Conservation (phyloP, 345 rosid genomes). For the Theobroma cacao region DNA sequence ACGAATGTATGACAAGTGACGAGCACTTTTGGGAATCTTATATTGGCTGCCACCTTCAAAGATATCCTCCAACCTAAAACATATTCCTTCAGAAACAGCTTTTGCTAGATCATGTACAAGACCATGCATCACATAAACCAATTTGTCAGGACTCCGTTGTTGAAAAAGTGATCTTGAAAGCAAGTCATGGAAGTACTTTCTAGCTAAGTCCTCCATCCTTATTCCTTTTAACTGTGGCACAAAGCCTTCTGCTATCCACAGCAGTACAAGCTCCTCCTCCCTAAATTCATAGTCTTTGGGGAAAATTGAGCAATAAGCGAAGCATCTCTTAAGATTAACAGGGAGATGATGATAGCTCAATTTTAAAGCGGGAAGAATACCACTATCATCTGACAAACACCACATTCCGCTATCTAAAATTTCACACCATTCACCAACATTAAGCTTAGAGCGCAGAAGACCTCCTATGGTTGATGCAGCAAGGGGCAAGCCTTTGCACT, state of each 20-base stretch:
- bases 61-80: conserved; percentile 1
- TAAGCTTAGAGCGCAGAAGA: background rate
- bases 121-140: background rate
- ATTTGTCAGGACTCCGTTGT: background rate
- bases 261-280: background rate
- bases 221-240: background rate
- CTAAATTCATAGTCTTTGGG: conserved; percentile 14
- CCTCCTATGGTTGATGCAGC: conserved; percentile 14
- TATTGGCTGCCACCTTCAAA: background rate
- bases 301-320: conserved; percentile 24
- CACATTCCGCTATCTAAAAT: conserved; percentile 3
- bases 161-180: conserved; percentile 13
- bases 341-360: conserved; percentile 25
- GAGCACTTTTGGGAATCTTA: background rate
- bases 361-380: conserved; percentile 7
- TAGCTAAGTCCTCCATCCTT: background rate
- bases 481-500: conserved; percentile 25
- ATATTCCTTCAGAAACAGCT: conserved; percentile 4
- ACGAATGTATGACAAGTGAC: conserved; percentile 11
- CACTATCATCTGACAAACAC: conserved; percentile 1
- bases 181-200: background rate
- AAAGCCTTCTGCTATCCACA: conserved; percentile 21
- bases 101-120: background rate
- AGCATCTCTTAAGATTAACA: conserved; percentile 18
- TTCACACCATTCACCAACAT: conserved; percentile 12